Evolutionary conservation across 2,329 filamentous ascomycete genomes (phyloP).

Genomic region (Achaetomium macrosporum): DNA sequence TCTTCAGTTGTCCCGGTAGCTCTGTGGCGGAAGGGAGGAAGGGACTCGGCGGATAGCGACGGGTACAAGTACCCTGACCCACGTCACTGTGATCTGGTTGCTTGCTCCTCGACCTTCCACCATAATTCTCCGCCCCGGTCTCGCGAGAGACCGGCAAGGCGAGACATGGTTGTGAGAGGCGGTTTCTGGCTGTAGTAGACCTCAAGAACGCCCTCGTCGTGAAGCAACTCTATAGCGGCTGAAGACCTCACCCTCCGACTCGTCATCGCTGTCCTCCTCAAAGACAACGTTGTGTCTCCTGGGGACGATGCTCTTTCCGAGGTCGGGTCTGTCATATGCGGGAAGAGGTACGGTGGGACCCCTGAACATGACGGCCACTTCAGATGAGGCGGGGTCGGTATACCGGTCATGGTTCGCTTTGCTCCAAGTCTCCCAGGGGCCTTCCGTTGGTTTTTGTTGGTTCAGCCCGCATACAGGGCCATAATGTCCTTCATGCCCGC

Average conservation of each 20-base stretch:
- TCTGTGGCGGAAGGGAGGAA: slow-evolving; percentile 11
- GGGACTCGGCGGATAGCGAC: slow-evolving; percentile 22
- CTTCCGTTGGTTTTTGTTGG: slow-evolving; percentile 17
- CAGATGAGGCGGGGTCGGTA: slow-evolving; percentile 39
- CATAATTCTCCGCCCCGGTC: slow-evolving; percentile 1
- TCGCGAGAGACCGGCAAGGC: slow-evolving; percentile 6
- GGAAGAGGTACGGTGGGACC: neutral
- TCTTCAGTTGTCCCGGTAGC: slow-evolving; percentile 2
- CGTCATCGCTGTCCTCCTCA: slow-evolving; percentile 43
- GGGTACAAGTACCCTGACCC: slow-evolving; percentile 3
- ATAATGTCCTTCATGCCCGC: slow-evolving; percentile 50
- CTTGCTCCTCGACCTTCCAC: slow-evolving; percentile 1
- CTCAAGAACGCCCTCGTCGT: too few species aligned
- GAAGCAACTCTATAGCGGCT: slow-evolving; percentile 24
- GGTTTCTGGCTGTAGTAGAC: too few species aligned
- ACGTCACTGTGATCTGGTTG: slow-evolving; percentile 8
- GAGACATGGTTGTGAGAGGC: too few species aligned
- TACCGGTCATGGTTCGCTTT: slow-evolving; percentile 43
- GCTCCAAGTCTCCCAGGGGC: slow-evolving; percentile 47
- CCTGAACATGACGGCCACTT: slow-evolving; percentile 34
- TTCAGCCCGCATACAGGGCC: slow-evolving; percentile 47
- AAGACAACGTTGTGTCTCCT: slow-evolving; percentile 38
- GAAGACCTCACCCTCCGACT: slow-evolving; percentile 32
- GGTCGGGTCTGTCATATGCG: slow-evolving; percentile 17
- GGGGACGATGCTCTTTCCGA: slow-evolving; percentile 29